Conservation (phyloP, 768 basidiomycete species). For the Exsudoporus frostii region DNA sequence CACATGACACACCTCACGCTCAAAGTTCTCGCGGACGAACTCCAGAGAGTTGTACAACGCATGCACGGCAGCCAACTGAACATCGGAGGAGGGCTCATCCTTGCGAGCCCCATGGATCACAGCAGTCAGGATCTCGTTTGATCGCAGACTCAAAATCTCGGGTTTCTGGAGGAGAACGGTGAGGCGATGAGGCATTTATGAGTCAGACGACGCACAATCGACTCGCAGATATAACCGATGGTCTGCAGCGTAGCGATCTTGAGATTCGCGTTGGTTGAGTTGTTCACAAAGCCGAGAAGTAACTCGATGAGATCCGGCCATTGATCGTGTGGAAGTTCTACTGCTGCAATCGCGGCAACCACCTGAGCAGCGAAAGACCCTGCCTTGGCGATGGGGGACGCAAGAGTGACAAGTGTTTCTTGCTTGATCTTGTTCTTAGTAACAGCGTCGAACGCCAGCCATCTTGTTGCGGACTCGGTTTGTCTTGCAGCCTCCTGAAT, state of each 20-base stretch:
- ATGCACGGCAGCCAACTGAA: conserved; percentile 90
- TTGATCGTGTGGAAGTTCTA: conserved; percentile 83
- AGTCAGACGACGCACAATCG: conserved; percentile 64
- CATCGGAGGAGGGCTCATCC: conserved; percentile 87
- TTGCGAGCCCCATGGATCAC: conserved; percentile 98
- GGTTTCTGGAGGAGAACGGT: conserved; percentile 64
- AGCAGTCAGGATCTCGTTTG: conserved; percentile 97
- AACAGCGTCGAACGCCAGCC: conserved; percentile 71
- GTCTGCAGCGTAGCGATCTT: conserved; percentile 88
- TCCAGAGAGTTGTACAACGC: conserved; percentile 94
- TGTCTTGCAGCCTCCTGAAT: conserved; percentile 72
- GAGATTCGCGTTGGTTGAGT: conserved; percentile 64
- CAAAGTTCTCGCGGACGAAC: conserved; percentile 97
- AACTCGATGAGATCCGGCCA: conserved; percentile 91
- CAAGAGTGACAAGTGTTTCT: conserved; percentile 78
- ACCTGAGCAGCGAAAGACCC: conserved; percentile 91
- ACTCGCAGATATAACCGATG: conserved; percentile 97
- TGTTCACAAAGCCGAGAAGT: conserved; percentile 84
- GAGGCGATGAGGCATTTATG: conserved; percentile 6
- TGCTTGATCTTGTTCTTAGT: conserved; percentile 84
- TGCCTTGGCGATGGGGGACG: conserved; percentile 64
- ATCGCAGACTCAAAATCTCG: conserved; percentile 80
- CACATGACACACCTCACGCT: conserved; percentile 73
- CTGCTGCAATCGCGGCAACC: conserved; percentile 89
- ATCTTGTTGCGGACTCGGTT: conserved; percentile 70